Percentiles rank a stretch among this genome's conserved stretches.
Evolutionary conservation across 257 asterid genomes (phyloP).

Genomic region (Fraxinus pennsylvanica): DNA sequence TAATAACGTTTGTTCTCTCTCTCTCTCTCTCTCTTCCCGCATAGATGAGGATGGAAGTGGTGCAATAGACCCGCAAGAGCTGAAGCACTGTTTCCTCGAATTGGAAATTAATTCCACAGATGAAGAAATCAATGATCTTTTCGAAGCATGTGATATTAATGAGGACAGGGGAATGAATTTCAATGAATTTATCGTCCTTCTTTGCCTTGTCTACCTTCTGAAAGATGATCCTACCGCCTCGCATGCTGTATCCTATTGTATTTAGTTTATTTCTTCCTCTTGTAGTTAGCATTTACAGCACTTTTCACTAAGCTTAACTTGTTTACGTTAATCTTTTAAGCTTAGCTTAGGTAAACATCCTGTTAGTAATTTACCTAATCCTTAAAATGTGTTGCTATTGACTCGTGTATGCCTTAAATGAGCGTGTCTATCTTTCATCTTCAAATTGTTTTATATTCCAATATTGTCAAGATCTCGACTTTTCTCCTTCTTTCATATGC

Average conservation of each 20-base stretch:
- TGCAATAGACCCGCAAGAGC: constrained; percentile 76
- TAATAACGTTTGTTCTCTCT: neutral
- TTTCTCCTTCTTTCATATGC: neutral
- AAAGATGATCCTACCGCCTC: constrained; percentile 56
- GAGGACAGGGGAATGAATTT: constrained; percentile 70
- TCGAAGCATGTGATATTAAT: constrained; percentile 81
- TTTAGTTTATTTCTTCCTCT: neutral
- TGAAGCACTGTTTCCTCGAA: constrained; percentile 65
- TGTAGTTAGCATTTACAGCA: neutral
- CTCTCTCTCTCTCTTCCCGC: neutral
- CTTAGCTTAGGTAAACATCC: neutral
- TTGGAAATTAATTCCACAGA: constrained; percentile 66
- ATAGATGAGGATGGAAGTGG: constrained; percentile 80
- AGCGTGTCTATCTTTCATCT: no score
- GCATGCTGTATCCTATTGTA: constrained; percentile 49
- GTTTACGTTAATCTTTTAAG: neutral
- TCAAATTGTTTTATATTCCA: no score
- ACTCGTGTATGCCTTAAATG: neutral
- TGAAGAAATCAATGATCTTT: constrained; percentile 76
- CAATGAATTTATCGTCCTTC: constrained; percentile 88
- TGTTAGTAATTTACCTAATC: neutral
- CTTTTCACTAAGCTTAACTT: neutral
- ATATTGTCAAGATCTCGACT: neutral
- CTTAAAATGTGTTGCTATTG: neutral
- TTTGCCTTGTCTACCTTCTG: constrained; percentile 86